Conservation (phyloP, 2,329 filamentous ascomycete genomes). For the Hymenoscyphus repandus region DNA sequence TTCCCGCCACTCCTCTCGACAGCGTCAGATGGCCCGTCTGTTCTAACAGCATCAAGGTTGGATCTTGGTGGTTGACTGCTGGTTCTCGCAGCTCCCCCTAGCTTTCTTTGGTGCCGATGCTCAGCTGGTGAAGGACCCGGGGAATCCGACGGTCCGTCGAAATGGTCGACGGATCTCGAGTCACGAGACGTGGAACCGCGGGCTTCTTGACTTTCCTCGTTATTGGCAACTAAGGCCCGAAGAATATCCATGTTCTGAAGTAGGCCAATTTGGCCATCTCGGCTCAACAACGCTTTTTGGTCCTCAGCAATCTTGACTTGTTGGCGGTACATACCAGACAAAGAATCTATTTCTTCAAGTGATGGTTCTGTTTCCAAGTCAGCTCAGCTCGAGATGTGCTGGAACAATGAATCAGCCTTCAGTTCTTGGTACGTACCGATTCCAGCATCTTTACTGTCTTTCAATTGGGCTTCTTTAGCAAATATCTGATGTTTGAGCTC, state of each 20-base stretch:
- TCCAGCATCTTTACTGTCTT: background rate
- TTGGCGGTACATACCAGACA: conserved; percentile 27
- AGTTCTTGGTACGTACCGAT: no score
- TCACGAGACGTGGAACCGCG: conserved; percentile 21
- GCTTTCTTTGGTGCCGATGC: conserved; percentile 25
- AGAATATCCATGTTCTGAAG: conserved; percentile 17
- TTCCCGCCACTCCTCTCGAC: conserved; percentile 19
- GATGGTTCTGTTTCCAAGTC: conserved; percentile 12
- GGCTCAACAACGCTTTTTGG: conserved; percentile 13
- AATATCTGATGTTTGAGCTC: conserved; percentile 9
- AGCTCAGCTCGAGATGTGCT: no score
- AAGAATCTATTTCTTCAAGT: conserved; percentile 20
- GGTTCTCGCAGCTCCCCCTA: conserved; percentile 20
- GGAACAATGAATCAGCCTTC: background rate
- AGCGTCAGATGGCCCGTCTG: conserved; percentile 22
- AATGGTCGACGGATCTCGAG: conserved; percentile 24
- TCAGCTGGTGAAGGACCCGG: conserved; percentile 29
- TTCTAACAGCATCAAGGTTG: conserved; percentile 14
- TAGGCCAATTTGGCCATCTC: conserved; percentile 2
- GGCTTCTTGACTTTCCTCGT: conserved; percentile 18
- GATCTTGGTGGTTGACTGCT: conserved; percentile 28
- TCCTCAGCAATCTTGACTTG: conserved; percentile 28
- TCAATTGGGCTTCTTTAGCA: conserved; percentile 5
- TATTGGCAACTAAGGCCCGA: conserved; percentile 18
- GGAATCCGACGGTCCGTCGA: conserved; percentile 29